These are phyloP conservation scores for Teunomyces panamensis DNA, from an alignment of 805 yeast genomes.

Conservation along the genomic window DNA sequence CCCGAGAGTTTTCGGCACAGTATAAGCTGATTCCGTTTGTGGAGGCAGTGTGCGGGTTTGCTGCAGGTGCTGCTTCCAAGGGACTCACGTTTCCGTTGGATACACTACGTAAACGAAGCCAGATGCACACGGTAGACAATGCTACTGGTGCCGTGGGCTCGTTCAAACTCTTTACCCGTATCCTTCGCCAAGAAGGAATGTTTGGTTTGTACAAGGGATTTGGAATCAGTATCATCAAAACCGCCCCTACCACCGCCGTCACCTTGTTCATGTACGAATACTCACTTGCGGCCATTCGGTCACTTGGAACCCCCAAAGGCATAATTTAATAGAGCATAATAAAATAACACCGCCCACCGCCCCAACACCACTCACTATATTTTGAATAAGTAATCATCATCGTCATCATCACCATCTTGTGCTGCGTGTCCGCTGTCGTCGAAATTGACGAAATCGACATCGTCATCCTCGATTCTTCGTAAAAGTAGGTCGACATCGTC, in stretches of 20 bases:
- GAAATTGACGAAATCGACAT: conserved; percentile 26
- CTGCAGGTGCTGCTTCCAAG: conserved; percentile 78
- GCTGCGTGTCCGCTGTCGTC: conserved; percentile 18
- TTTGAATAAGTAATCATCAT: conserved; percentile 34
- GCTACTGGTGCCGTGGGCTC: conserved; percentile 10
- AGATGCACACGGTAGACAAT: conserved; percentile 40
- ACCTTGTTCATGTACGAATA: conserved; percentile 66
- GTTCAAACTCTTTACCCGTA: conserved; percentile 27
- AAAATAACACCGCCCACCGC: no score
- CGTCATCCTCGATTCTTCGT: conserved; percentile 23
- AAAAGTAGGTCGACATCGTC: conserved; percentile 15
- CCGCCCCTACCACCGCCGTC: conserved; percentile 76
- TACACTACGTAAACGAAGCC: conserved; percentile 73
- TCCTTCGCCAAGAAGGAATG: conserved; percentile 57
- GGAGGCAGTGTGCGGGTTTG: conserved; percentile 62
- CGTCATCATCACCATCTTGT: conserved; percentile 13
- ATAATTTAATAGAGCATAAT: not conserved
- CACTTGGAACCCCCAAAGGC: not conserved
- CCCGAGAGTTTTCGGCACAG: conserved; percentile 35
- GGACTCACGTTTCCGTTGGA: conserved; percentile 81
- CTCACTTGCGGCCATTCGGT: conserved; percentile 13
- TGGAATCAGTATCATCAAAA: conserved; percentile 64
- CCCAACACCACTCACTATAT: conserved; percentile 2
- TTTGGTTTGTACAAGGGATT: conserved; percentile 74
- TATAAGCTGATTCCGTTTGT: conserved; percentile 32